Base-by-base conservation (phyloP, 2,329 filamentous ascomycete species). In the Pseudogymnoascus sp. region DNA sequence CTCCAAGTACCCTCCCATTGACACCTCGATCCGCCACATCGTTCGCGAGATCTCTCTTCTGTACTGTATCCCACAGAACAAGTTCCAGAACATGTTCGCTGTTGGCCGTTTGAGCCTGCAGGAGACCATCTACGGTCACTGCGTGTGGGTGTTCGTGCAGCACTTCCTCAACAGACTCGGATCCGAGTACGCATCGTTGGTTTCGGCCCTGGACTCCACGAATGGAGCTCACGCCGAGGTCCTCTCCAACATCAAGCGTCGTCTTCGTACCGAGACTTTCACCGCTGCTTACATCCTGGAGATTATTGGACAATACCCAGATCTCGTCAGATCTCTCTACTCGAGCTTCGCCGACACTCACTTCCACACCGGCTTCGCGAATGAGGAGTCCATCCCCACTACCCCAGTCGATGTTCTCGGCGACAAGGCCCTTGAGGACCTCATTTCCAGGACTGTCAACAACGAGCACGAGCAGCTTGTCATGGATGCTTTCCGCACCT, bases 401-500 rank as follows among this genome's bases (percentile, higher is more conserved):
- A 80, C 84, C 9, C 78, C 79, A 1, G 78, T 82, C 4, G 83
- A 92, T 73, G 87, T 95, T n/a, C 78, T 96, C 23, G 89, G 87
- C 7, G 89, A 95, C 68, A 80, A 80, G 18, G 84, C 85, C 71
- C 82, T 96, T 40, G 88, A 90, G 75, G 86, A 89, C 60, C 81
- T 88, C 68, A 95, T 96, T 72, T 84, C 88, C 65, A 88, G 86
- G 73, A 89, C 88, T n/a, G 88, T 91, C 16, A 84, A 82, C 65
- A 97, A 96, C 72, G 93, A 99, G 78, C 93, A 99, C 77, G 92
- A 99, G 73, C 89, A 93, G 74, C 96, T 97, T 88, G 95, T 99
- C 69, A 96, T 99, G 91, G 91, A 87, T 43, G 91, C 93, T 14
- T 97, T 99, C 85, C 87, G 91, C 63, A 88, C 95, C 66, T 99